Conservation (phyloP, 1,139 yeast species). For the Eremothecium gossypii region DNA sequence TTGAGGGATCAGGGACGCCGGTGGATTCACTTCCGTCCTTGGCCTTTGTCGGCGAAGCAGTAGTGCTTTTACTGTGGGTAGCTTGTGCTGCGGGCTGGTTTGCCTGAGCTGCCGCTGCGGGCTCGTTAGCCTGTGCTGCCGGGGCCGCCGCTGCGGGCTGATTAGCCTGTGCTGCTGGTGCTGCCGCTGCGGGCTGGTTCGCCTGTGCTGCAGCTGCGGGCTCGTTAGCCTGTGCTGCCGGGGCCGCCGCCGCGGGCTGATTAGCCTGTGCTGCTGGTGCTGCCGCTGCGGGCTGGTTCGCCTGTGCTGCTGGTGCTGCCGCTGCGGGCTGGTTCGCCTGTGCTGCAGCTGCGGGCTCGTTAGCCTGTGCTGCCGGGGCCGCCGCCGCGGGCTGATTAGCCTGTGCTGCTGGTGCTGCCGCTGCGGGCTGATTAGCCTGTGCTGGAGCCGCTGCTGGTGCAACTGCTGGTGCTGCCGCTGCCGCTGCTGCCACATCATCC, state of each 20-base stretch:
- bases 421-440: constrained; percentile 4
- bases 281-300: neutral
- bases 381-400: constrained; percentile 1
- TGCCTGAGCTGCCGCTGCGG: neutral
- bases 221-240: constrained; percentile 4
- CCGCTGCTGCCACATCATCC: constrained; percentile 5
- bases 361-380: constrained; percentile 3
- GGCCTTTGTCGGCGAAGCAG: neutral
- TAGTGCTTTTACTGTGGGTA: neutral
- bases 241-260: constrained; percentile 9
- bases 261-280: constrained; percentile 4
- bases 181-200: neutral
- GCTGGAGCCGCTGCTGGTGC: constrained; percentile 8
- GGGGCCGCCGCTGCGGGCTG: constrained; percentile 10
- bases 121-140: constrained; percentile 1
- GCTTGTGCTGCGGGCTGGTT: neutral
- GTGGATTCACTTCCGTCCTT: no score
- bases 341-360: constrained; percentile 9
- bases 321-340: constrained; percentile 4
- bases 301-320: neutral
- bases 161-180: constrained; percentile 6
- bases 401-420: constrained; percentile 1
- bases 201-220: neutral
- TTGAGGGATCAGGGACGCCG: no score
- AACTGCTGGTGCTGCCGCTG: constrained; percentile 7